Evolutionary conservation across 2,329 filamentous ascomycete species (phyloP).

Genomic region (Aspergillus hiratsukae): DNA sequence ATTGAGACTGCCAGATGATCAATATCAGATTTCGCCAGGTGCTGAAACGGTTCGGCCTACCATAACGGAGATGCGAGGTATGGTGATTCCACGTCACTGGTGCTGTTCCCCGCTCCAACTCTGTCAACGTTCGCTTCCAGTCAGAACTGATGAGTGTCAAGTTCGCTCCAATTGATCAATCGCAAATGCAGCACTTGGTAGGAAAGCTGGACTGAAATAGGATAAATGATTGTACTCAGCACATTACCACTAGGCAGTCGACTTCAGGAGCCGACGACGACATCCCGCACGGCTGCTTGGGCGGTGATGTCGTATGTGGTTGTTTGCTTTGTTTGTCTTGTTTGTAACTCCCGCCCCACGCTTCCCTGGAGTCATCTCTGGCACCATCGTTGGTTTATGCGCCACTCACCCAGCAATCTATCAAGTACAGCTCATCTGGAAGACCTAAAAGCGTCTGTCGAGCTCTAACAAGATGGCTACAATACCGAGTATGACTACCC

Average conservation of each 20-base stretch:
- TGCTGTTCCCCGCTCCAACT: background rate
- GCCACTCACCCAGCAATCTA: conserved; percentile 5
- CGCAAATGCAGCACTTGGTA: background rate
- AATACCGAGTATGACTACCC: conserved; percentile 47
- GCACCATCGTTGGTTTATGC: conserved; percentile 15
- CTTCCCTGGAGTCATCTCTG: conserved; percentile 10
- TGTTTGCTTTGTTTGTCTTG: conserved; percentile 26
- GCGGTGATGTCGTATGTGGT: conserved; percentile 8
- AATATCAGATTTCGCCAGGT: conserved; percentile 4
- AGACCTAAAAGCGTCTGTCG: background rate
- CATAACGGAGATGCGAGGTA: conserved; percentile 23
- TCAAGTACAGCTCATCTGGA: conserved; percentile 2
- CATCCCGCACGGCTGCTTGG: conserved; percentile 6
- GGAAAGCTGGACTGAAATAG: background rate
- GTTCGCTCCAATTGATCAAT: background rate
- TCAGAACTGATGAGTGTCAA: background rate
- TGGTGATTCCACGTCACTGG: conserved; percentile 2
- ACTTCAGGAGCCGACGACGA: conserved; percentile 6
- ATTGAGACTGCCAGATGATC: conserved; percentile 68
- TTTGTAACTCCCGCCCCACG: conserved; percentile 28
- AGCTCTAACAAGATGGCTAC: conserved; percentile 46
- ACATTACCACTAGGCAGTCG: conserved; percentile 2
- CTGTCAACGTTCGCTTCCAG: conserved; percentile 3
- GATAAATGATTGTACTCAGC: background rate
- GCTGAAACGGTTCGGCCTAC: conserved; percentile 17